These are phyloP conservation scores for Peronospora destructor DNA, from an alignment of 352 stramenopile species.

Conservation along the genomic window DNA sequence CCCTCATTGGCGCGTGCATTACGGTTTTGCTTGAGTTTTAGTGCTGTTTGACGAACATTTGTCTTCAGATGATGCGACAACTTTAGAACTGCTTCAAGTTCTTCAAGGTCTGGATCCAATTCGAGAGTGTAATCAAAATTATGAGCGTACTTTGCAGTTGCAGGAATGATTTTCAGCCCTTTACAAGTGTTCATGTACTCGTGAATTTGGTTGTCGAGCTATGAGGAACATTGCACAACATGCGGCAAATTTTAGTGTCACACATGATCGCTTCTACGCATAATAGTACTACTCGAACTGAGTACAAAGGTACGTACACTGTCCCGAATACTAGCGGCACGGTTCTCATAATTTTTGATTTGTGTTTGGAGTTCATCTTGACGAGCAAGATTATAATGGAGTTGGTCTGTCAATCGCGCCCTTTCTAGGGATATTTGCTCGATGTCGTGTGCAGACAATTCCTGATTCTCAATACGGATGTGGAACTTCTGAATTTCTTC, in stretches of 20 bases:
- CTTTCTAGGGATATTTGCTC: conserved; percentile 67
- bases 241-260: conserved; percentile 2
- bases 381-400: conserved; percentile 51
- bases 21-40: conserved; percentile 60
- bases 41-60: conserved; percentile 44
- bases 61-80: conserved; percentile 63
- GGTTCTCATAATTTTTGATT: conserved; percentile 64
- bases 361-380: conserved; percentile 52
- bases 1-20: conserved; percentile 45
- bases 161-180: conserved; percentile 83
- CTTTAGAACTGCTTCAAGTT: conserved; percentile 45
- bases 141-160: conserved; percentile 73
- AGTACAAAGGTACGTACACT: conserved; percentile 29
- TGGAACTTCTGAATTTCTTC: conserved; percentile 59
- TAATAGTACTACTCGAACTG: neutral
- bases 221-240: conserved; percentile 1
- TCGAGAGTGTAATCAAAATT: conserved; percentile 70
- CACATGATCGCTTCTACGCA: neutral
- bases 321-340: conserved; percentile 59
- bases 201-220: conserved; percentile 61
- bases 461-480: conserved; percentile 68
- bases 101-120: conserved; percentile 54
- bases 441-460: conserved; percentile 71
- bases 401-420: conserved; percentile 62
- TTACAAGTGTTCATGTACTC: conserved; percentile 76